Evolutionary conservation across 2,329 filamentous ascomycete species (phyloP), one percentile per base, ranked within the genome.

Genomic region (Penicillium sp.): DNA sequence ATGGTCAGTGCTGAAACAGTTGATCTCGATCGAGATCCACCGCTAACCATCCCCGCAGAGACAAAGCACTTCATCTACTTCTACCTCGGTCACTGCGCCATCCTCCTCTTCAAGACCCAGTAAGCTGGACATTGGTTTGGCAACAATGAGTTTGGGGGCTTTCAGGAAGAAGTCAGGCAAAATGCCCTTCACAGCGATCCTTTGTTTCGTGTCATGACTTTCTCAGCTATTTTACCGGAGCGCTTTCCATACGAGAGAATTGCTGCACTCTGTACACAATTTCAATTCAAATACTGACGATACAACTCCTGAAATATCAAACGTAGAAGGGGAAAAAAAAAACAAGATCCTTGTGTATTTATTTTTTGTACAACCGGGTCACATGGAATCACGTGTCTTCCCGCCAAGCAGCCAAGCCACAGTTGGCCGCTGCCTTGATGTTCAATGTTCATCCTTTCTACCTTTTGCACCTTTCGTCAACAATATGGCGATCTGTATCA

Each of bases 61-160:
- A 97, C 94, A 25, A 97, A 97, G 79, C 94, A 99, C 76, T 99
- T 99, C 80, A 96, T 99, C 73, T 99, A 99, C 80, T 99, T 99
- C 80, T 99, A 99, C 79, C 88, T 99, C 54, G 94, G 94, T 48
- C 94, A 97, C 81, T 96, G 91, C 74, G 94, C 94, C 54, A 97
- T 99, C 70, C 83, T 99, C 50, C 86, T 99, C 47, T 99, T 97
- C 85, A 99, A 99, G 83, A 99, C 94, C 36, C 92, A 96, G 84
- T 97, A 66, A 63, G 56, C 22, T 28, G 20, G 48, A 36, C 4
- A 25, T 7, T 35, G 35, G 28, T 27, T 10, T 33, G 14, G 22
- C 20, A 42, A 30, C 16, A 28, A 10, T 5, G 18, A 44, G 18
- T 18, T 38, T 43, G 27, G 28, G 36, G 36, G 20, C 18, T 22